phyloP scores from a whole-genome alignment of 305 asterid genomes.

The Ilex paraguariensis region DNA sequence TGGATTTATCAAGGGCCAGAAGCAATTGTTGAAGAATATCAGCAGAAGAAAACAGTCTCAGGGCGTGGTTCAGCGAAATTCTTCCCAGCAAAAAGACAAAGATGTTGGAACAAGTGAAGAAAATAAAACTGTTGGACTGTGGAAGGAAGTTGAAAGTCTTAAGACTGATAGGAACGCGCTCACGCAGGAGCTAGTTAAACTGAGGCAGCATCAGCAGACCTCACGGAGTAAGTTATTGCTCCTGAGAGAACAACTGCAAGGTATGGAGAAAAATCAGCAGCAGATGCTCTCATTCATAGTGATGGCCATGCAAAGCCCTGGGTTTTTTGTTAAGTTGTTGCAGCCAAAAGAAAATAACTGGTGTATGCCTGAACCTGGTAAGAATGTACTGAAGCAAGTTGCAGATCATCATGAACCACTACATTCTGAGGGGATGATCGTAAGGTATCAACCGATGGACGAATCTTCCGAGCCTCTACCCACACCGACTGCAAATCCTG shows the following conservation, averaged over 20 bases:
- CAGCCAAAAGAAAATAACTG: constrained; percentile 71
- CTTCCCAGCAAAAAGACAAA: constrained; percentile 30
- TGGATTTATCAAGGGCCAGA: constrained; percentile 74
- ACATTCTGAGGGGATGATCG: constrained; percentile 52
- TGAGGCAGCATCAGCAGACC: constrained; percentile 61
- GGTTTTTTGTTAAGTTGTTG: constrained; percentile 60
- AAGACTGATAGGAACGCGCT: constrained; percentile 54
- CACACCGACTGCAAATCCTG: constrained; percentile 28
- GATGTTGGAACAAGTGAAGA: constrained; percentile 36
- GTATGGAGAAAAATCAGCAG: constrained; percentile 89
- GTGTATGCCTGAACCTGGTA: constrained; percentile 47
- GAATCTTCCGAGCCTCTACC: constrained; percentile 22
- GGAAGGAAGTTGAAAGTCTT: constrained; percentile 81
- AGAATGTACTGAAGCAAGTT: constrained; percentile 44
- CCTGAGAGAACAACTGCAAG: constrained; percentile 62
- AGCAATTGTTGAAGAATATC: constrained; percentile 76
- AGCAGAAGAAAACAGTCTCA: constrained; percentile 63
- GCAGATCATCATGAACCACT: constrained; percentile 41
- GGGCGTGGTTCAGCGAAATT: constrained; percentile 32
- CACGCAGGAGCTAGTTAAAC: constrained; percentile 59
- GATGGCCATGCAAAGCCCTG: constrained; percentile 93
- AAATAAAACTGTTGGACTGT: constrained; percentile 42
- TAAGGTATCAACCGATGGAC: constrained; percentile 53
- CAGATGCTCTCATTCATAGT: constrained; percentile 96
- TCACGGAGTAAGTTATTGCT: constrained; percentile 63